Evolutionary conservation across 176 grass and related monocot species (phyloP), one percentile per base, ranked within the genome.

Genomic region (Carex scoparia): DNA sequence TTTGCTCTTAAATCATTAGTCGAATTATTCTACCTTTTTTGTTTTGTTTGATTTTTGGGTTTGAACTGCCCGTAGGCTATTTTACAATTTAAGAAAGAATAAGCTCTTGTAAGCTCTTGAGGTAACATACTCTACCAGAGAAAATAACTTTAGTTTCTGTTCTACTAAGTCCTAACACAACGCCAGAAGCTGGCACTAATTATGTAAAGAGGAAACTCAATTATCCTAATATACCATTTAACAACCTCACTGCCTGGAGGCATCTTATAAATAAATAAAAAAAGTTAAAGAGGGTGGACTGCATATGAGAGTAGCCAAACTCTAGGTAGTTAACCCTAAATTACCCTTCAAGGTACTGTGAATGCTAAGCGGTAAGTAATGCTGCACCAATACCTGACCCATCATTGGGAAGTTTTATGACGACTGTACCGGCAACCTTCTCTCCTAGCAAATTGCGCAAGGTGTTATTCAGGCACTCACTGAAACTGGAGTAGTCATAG

Each of bases 311-410:
- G 74, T 57, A 78, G 28, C 28, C 16, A 57, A 23, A 78, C 51
- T 57, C 51, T 78, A 78, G 28, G 27, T 51, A 16, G 13, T 30
- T 57, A 78, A 31, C 28, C 73, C 51, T 78, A 78, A 57, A 16
- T 78, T 77, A 78, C 28, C 51, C 11, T 57, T 35, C 7, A 78
- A 82, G 68, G 57, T 69, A 84, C 8, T 86, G 87, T 74, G 79
- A 81, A 64, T 81, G 79, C 2, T 58, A 81, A 35, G 79, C 79
- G 10, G 79, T 58, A 1, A 81, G 56, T 30, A 81, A 65, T 12
- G 79, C 79, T 81, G 79, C 94, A 48, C 94, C 94, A 48, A 97
- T 91, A 66, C 94, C 94, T 61, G 94, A 97, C 37, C 94, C 94
- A 14, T 97, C 91, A 33, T 93, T 97, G 67, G 94, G 88, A 57